Base-by-base conservation (phyloP, 2,329 filamentous ascomycete species). In the Cryoendolithus antarcticus region DNA sequence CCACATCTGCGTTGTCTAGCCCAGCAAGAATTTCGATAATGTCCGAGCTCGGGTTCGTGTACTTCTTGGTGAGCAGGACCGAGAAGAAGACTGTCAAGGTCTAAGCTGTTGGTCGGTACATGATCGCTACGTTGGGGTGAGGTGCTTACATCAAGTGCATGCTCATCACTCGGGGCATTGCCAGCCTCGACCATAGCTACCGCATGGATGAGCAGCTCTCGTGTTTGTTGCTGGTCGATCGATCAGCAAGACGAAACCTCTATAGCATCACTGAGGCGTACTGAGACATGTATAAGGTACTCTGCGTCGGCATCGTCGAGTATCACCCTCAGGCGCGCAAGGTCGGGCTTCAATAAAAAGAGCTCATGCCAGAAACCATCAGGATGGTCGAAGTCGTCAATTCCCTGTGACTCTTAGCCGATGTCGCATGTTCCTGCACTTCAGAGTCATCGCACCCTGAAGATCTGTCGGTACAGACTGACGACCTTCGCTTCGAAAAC, bases 321-420 rank as follows among this genome's bases (percentile, higher is more conserved):
- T 35, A 86, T 72, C 36, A 65, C 66, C 57, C 76, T 74, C 47
- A 98, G 66, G 35, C 77, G 73, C 4, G 69, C 60, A 39, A 75
- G 72, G 57, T 95, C 86, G 13, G 89, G 88, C 46, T 78, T 79
- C 42, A 95, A 70, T 30, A 98, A 72, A 61, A 98, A 98, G 64
- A 98, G 86, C 62, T 95, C 91, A 49, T 77, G 74, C 91, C 91
- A 98, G 65, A 95, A 98, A 32, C 86, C 89, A 44, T 94, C 86
- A 1, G 84, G 75, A 45, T 81, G 81, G 21, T 86, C 80, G 37
- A 67, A 62, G 43, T 77, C 73, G 44, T 82, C 72, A 39, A 77
- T 73, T 47, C 80, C 75, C 64, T 67, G 31, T 3, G 5, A 9
- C n/a, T 1, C 3, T 6, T 34, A n/a, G 35, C 30, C 8, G 11